Percentiles rank a stretch among this genome's conserved stretches.
phyloP scores from a whole-genome alignment of 2,329 filamentous ascomycete species.

The Fusarium drepaniforme region DNA sequence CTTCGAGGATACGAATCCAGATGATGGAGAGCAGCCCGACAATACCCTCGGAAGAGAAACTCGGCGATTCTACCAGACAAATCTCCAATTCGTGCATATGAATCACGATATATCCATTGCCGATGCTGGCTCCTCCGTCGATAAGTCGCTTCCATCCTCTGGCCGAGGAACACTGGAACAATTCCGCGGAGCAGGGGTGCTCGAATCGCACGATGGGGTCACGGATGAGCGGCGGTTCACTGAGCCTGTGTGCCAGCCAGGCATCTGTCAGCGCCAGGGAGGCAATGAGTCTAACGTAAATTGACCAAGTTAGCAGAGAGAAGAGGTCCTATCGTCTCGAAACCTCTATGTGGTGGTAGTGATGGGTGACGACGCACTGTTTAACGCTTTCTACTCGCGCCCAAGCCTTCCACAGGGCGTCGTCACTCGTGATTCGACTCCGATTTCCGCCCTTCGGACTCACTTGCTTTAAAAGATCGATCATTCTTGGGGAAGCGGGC shows the following conservation, averaged over 20 bases:
- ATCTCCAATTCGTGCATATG: neutral
- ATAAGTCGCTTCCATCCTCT: neutral
- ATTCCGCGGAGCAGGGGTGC: neutral
- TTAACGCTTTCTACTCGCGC: neutral
- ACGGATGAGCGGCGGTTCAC: neutral
- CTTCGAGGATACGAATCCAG: neutral
- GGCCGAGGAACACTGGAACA: neutral
- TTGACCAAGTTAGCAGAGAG: neutral
- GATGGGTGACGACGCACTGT: neutral
- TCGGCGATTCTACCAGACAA: neutral
- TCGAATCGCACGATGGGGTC: neutral
- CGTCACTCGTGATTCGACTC: neutral
- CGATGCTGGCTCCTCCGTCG: neutral
- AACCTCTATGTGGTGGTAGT: neutral
- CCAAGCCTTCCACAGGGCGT: neutral
- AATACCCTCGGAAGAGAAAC: neutral
- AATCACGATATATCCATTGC: neutral
- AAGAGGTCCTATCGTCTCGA: neutral
- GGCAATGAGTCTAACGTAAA: neutral
- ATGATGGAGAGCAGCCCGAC: neutral
- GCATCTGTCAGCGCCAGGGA: neutral
- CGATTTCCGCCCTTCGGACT: neutral
- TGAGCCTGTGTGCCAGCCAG: neutral
- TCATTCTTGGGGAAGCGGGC: neutral
- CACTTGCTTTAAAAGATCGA: neutral